A percentile compares a stretch with the other conserved stretches of the same genome.
Evolutionary conservation across 352 stramenopile species (phyloP).

Genomic region (Phytophthora pisi): DNA sequence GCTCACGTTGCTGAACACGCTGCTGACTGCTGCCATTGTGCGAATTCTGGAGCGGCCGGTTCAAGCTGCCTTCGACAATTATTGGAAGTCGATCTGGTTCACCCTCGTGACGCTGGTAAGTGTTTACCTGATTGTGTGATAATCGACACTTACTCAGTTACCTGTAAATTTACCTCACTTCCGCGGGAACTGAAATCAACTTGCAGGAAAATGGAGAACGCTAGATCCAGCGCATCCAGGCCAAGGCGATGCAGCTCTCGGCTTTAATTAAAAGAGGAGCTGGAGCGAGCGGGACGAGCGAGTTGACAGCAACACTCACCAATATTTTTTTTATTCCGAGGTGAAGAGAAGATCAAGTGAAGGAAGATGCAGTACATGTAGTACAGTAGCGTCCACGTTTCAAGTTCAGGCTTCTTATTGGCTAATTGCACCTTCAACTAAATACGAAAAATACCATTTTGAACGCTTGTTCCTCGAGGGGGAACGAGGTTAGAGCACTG

Average conservation of each 20-base stretch:
- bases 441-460: no score
- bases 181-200: neutral
- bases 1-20: constrained; percentile 56
- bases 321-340: no score
- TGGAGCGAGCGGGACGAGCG: neutral
- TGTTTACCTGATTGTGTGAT: neutral
- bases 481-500: no score
- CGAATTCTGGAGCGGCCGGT: constrained; percentile 72
- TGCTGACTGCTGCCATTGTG: constrained; percentile 72
- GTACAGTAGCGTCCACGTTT: no score
- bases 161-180: no score
- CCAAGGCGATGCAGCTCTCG: constrained; percentile 33
- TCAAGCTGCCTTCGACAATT: constrained; percentile 67
- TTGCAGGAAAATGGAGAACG: constrained; percentile 23
- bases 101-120: constrained; percentile 72
- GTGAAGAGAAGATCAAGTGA: no score
- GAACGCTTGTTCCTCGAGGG: no score
- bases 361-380: no score
- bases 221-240: constrained; percentile 44
- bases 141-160: neutral
- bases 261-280: constrained; percentile 8
- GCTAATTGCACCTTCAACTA: no score
- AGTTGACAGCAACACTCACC: neutral
- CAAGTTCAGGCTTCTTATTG: no score
- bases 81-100: constrained; percentile 77